phyloP scores from a whole-genome alignment of 345 rosid species.

The Syzygium grande region DNA sequence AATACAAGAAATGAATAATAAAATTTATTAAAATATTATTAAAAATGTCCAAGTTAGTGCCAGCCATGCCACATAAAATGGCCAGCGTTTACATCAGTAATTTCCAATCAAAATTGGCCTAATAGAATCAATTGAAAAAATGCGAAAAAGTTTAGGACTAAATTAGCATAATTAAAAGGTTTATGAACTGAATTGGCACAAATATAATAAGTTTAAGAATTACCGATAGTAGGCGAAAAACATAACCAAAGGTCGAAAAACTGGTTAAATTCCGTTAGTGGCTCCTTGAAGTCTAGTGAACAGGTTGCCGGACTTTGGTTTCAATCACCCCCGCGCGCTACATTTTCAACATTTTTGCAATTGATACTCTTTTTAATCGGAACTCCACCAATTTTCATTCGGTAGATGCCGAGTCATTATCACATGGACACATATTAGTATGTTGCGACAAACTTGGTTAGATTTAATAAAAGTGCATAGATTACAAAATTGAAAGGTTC shows the following conservation, averaged over 20 bases:
- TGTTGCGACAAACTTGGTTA: background rate
- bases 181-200: too few species aligned
- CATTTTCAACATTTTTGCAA: background rate
- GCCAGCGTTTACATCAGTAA: accelerated
- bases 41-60: accelerated
- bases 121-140: accelerated
- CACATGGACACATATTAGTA: background rate
- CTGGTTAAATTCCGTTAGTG: background rate
- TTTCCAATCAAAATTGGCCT: accelerated
- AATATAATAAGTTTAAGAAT: too few species aligned
- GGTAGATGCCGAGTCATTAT: background rate
- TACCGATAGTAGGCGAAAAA: background rate
- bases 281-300: background rate
- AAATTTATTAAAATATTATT: background rate
- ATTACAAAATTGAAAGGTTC: background rate
- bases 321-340: background rate
- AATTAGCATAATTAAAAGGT: background rate
- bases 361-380: background rate
- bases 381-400: background rate
- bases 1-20: background rate
- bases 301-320: background rate
- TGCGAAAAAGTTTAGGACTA: background rate
- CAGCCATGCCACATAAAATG: accelerated
- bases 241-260: background rate
- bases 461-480: background rate